Percentiles rank a stretch among this genome's conserved stretches.
phyloP scores from a whole-genome alignment of 1,139 yeast genomes.

The Kurtzmaniella quercitrusa region DNA sequence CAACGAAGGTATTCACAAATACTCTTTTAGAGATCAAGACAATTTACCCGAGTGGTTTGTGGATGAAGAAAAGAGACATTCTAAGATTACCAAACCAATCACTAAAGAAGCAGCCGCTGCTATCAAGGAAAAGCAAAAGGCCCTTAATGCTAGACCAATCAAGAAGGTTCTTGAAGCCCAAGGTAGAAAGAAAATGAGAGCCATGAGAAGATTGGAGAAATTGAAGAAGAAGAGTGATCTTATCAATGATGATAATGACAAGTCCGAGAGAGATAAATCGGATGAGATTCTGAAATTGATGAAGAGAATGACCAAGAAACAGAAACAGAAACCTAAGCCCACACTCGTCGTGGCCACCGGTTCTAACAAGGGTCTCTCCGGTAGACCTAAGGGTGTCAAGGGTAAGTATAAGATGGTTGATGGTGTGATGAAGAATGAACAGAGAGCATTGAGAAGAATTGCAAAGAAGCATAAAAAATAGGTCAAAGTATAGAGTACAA shows the following conservation, averaged over 20 bases:
- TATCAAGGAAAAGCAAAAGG: conserved; percentile 80
- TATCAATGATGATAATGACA: conserved; percentile 82
- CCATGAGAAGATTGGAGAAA: conserved; percentile 81
- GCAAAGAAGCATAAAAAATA: conserved; percentile 67
- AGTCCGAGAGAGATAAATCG: conserved; percentile 90
- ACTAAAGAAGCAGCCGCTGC: conserved; percentile 97
- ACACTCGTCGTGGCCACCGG: conserved; percentile 92
- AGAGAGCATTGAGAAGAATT: conserved; percentile 85
- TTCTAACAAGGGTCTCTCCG: conserved; percentile 76
- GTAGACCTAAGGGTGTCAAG: conserved; percentile 94
- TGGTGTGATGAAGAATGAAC: conserved; percentile 96
- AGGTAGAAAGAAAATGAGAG: conserved; percentile 95
- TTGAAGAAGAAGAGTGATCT: conserved; percentile 90
- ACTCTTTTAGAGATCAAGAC: conserved; percentile 86
- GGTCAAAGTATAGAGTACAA: conserved; percentile 1
- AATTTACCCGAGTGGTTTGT: conserved; percentile 94
- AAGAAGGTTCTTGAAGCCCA: conserved; percentile 97
- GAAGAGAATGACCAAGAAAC: conserved; percentile 76
- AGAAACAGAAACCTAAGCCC: conserved; percentile 73
- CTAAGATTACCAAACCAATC: conserved; percentile 83
- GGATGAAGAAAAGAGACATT: conserved; percentile 86
- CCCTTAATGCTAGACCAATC: conserved; percentile 94
- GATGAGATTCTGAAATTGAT: conserved; percentile 85
- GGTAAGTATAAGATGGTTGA: conserved; percentile 99
- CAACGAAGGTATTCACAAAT: conserved; percentile 88